Percentiles rank a stretch among this genome's conserved stretches.
Evolutionary conservation across 2,329 filamentous ascomycete genomes (phyloP).

Genomic region (Verticillium albo-atrum): DNA sequence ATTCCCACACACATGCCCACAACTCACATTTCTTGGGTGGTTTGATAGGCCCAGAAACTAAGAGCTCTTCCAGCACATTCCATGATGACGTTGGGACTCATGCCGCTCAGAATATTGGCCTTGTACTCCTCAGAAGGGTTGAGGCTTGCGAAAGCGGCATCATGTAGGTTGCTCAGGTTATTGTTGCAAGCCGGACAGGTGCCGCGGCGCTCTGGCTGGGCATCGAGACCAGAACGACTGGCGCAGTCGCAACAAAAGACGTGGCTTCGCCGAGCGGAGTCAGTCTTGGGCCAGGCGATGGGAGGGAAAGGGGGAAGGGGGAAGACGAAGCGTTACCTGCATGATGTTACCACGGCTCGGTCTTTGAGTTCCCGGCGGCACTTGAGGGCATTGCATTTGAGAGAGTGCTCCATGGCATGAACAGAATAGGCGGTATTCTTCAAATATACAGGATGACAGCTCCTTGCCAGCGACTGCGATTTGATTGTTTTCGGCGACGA

Average conservation of each 20-base stretch:
- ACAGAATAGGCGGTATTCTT: background rate
- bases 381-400: conserved; percentile 76
- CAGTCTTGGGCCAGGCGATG: background rate
- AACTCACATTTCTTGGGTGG: conserved; percentile 72
- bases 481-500: background rate
- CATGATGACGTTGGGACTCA: conserved; percentile 78
- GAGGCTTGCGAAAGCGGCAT: conserved; percentile 67
- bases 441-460: no score
- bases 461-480: no score
- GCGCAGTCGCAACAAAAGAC: conserved; percentile 80
- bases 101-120: conserved; percentile 75
- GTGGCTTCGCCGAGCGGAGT: conserved; percentile 51
- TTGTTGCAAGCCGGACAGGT: conserved; percentile 74
- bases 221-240: conserved; percentile 56
- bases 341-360: conserved; percentile 80
- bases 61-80: conserved; percentile 79
- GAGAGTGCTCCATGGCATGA: conserved; percentile 61
- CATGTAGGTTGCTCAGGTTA: conserved; percentile 65
- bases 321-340: conserved; percentile 52
- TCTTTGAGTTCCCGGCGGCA: conserved; percentile 68
- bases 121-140: conserved; percentile 87
- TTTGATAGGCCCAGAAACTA: conserved; percentile 84
- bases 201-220: conserved; percentile 39
- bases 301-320: background rate
- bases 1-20: background rate